Percentiles rank a stretch among this genome's conserved stretches.
Conservation (phyloP, 768 basidiomycete genomes). For the Butyriboletus loyo region DNA sequence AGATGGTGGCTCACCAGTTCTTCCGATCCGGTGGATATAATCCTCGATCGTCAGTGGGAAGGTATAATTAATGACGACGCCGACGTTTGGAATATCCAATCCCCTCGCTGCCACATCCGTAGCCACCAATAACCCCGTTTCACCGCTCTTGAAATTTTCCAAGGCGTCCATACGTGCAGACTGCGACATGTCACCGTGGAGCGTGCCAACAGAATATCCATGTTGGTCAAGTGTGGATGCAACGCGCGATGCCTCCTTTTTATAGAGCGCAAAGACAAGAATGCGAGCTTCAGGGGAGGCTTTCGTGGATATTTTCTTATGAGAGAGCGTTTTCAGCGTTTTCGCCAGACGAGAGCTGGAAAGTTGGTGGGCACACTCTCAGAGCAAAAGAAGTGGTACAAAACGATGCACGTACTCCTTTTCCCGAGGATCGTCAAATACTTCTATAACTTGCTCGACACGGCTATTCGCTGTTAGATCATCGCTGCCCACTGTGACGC, state of each 20-base stretch:
- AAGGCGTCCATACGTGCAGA: slow-evolving; percentile 78
- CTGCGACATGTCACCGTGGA: slow-evolving; percentile 93
- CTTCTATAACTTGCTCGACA: slow-evolving; percentile 91
- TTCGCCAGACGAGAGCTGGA: slow-evolving; percentile 57
- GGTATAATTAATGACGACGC: slow-evolving; percentile 93
- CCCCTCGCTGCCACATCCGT: slow-evolving; percentile 98
- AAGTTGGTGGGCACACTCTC: neutral
- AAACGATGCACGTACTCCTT: slow-evolving; percentile 67
- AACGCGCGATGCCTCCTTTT: slow-evolving; percentile 93
- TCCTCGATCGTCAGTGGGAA: slow-evolving; percentile 96
- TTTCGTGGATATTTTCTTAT: slow-evolving; percentile 58
- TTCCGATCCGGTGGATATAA: slow-evolving; percentile 86
- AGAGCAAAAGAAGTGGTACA: neutral
- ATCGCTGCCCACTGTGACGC: slow-evolving; percentile 93
- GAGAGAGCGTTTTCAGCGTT: slow-evolving; percentile 51
- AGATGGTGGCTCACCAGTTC: slow-evolving; percentile 58
- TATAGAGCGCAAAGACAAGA: slow-evolving; percentile 94
- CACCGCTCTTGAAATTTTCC: slow-evolving; percentile 82
- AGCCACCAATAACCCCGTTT: slow-evolving; percentile 81
- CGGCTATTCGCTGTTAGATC: slow-evolving; percentile 92
- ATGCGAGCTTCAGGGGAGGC: slow-evolving; percentile 59
- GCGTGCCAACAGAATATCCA: slow-evolving; percentile 74
- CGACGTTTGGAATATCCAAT: slow-evolving; percentile 95
- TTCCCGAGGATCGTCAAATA: slow-evolving; percentile 77
- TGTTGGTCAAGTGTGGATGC: slow-evolving; percentile 71